Conservation (phyloP, 148 eudicot species). For the Simmondsia chinensis region DNA sequence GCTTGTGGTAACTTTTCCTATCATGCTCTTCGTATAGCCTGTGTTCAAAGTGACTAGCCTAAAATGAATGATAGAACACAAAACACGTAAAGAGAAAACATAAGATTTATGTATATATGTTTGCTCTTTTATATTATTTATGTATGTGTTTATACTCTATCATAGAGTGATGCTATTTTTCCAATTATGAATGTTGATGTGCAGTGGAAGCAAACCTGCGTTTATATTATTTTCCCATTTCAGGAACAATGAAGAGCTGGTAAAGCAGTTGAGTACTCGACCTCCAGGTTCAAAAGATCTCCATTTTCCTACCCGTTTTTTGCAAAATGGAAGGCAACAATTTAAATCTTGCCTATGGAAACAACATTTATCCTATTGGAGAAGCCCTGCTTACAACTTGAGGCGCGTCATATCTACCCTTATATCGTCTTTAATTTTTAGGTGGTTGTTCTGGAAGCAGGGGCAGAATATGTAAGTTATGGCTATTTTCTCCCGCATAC, state of each 20-base stretch:
- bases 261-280: slow-evolving; percentile 22
- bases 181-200: no score
- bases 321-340: slow-evolving; percentile 51
- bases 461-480: slow-evolving; percentile 42
- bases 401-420: slow-evolving; percentile 14
- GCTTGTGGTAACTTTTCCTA: no score
- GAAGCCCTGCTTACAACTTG: slow-evolving; percentile 53
- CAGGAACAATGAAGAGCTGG: slow-evolving; percentile 37
- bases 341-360: slow-evolving; percentile 57
- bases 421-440: slow-evolving; percentile 25
- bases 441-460: slow-evolving; percentile 43
- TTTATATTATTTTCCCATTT: neutral
- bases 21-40: no score
- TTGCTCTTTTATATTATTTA: no score
- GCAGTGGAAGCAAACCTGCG: no score
- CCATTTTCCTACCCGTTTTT: slow-evolving; percentile 26
- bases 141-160: no score
- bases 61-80: no score
- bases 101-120: no score
- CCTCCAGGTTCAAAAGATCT: slow-evolving; percentile 34
- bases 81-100: no score
- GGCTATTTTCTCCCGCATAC: neutral
- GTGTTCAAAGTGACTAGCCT: no score
- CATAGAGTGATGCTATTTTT: no score
- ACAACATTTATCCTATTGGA: slow-evolving; percentile 54